These are phyloP conservation scores for Ophiocordyceps camponoti-saundersi DNA, from an alignment of 2,329 filamentous ascomycete species.

Conservation along the genomic window DNA sequence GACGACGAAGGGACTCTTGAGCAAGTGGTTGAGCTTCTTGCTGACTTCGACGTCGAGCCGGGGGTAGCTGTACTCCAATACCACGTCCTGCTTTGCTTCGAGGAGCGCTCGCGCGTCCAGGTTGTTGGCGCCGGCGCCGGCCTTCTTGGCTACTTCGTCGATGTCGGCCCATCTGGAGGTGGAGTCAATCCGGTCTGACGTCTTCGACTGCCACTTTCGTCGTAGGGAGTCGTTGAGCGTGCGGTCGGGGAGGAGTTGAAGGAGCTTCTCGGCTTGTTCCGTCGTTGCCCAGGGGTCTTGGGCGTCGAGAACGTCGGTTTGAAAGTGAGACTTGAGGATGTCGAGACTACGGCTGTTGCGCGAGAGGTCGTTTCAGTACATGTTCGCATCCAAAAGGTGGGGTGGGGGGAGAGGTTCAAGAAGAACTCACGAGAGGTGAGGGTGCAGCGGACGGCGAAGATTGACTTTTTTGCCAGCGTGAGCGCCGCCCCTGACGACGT, in stretches of 20 bases:
- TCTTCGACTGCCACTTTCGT: conserved; percentile 78
- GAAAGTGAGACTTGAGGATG: conserved; percentile 71
- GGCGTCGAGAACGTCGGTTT: conserved; percentile 59
- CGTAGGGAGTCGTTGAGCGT: conserved; percentile 61
- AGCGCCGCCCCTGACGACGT: conserved; percentile 73
- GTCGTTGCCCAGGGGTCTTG: conserved; percentile 72
- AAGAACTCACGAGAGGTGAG: conserved; percentile 53
- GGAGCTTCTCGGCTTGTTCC: conserved; percentile 58
- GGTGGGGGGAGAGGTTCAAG: neutral
- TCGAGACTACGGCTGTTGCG: conserved; percentile 57
- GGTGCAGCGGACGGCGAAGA: conserved; percentile 68
- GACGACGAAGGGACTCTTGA: conserved; percentile 92
- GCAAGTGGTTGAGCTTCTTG: conserved; percentile 94
- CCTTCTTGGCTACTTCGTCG: conserved; percentile 67
- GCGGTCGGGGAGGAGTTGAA: conserved; percentile 72
- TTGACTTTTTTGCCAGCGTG: conserved; percentile 81
- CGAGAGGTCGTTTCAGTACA: neutral
- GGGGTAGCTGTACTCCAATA: conserved; percentile 95
- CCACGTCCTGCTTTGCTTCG: conserved; percentile 88
- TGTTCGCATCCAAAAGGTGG: no score
- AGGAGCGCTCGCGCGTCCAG: conserved; percentile 60
- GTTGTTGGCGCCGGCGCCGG: conserved; percentile 50
- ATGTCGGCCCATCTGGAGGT: conserved; percentile 88
- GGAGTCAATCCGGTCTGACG: conserved; percentile 60
- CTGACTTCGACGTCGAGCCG: conserved; percentile 92